phyloP scores from a whole-genome alignment of 106 monocot genomes.

The Dendrobium chrysotoxum region DNA sequence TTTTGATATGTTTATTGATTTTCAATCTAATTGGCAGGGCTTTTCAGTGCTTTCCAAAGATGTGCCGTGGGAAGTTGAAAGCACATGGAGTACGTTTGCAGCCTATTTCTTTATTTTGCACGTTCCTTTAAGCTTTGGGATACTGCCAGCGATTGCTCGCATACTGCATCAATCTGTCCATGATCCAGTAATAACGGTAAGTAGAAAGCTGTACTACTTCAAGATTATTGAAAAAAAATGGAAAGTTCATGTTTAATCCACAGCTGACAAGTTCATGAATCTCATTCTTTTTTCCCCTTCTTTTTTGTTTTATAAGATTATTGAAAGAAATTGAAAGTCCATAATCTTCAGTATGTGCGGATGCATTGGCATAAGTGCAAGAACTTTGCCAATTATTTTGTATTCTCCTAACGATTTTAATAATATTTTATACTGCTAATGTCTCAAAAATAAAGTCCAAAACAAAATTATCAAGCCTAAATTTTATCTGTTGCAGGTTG shows the following conservation, averaged over 20 bases:
- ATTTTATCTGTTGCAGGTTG: conserved; percentile 28
- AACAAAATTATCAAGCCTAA: neutral
- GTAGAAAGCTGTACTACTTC: neutral
- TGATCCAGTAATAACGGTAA: conserved; percentile 64
- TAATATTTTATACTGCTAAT: neutral
- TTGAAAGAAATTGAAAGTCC: no score
- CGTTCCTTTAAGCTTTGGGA: conserved; percentile 84
- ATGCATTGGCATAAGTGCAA: neutral
- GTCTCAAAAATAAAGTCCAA: neutral
- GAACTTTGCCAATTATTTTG: neutral
- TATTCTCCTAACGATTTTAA: neutral
- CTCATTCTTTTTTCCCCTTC: neutral
- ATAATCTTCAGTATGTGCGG: no score
- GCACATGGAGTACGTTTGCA: conserved; percentile 65
- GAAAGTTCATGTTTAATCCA: neutral
- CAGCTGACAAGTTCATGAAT: neutral
- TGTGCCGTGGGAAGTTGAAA: conserved; percentile 55
- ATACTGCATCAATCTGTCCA: conserved; percentile 42
- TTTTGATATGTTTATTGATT: neutral
- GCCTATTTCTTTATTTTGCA: conserved; percentile 76
- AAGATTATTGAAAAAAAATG: neutral
- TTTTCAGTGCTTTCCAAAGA: conserved; percentile 49
- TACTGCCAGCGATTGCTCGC: conserved; percentile 41
- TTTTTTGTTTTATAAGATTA: no score
- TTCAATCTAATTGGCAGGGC: conserved; percentile 25